Evolutionary conservation across 805 yeast species (phyloP).

Genomic region (Kodamaea hsintzibuensis): DNA sequence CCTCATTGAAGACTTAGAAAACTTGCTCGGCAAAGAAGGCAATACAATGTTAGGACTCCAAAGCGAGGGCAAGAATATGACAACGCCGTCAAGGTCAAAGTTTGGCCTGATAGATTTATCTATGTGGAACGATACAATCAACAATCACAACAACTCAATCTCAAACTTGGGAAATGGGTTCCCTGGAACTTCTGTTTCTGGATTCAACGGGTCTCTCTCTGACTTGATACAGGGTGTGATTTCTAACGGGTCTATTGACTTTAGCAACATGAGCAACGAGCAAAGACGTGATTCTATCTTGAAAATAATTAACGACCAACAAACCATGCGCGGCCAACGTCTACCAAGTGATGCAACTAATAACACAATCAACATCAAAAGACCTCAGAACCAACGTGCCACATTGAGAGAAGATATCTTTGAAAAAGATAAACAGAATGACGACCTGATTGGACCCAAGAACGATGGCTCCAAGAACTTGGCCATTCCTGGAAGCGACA

Average conservation of each 20-base stretch:
- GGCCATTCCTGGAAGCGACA: conserved; percentile 12
- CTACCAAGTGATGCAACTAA: conserved; percentile 12
- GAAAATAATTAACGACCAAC: conserved; percentile 38
- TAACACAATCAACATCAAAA: conserved; percentile 4
- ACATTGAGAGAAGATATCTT: conserved; percentile 40
- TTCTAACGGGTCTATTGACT: conserved; percentile 39
- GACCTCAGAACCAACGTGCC: conserved; percentile 13
- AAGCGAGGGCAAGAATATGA: conserved; percentile 10
- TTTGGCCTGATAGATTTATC: conserved; percentile 29
- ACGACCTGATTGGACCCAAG: not conserved
- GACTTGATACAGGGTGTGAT: conserved; percentile 35
- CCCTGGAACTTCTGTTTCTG: conserved; percentile 27
- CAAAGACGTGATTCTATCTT: conserved; percentile 42
- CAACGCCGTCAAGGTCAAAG: conserved; percentile 22
- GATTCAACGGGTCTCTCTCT: conserved; percentile 32
- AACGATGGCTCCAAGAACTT: conserved; percentile 10
- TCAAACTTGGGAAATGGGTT: conserved; percentile 17
- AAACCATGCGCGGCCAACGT: conserved; percentile 14
- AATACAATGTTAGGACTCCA: conserved; percentile 26
- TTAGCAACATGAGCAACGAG: conserved; percentile 38
- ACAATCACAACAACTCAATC: conserved; percentile 14
- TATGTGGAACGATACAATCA: conserved; percentile 15
- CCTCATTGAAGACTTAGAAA: conserved; percentile 34
- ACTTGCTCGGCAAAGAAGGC: conserved; percentile 33
- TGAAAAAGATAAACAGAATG: conserved; percentile 18